Evolutionary conservation across 2,329 filamentous ascomycete species (phyloP), one percentile per base, ranked within the genome.

Genomic region (Helicocarpus griseus): DNA sequence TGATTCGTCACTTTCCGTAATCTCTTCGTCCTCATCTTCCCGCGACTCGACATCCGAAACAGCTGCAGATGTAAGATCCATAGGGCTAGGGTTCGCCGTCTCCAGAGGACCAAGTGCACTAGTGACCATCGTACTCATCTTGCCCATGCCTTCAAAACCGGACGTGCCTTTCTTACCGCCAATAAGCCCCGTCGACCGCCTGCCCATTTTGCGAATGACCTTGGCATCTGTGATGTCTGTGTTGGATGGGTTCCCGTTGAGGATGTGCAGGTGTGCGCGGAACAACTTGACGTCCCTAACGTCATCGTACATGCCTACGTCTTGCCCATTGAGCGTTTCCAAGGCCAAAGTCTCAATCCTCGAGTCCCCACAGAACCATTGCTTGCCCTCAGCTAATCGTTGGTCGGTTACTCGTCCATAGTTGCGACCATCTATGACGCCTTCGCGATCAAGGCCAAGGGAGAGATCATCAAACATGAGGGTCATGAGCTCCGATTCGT

Each of bases 321-420:
- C 76, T 1, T 73, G 59, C 1, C 75, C 76, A 54, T 81, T 82
- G 35, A 82, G 63, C 2, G 73, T 73, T 26, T 74, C 73, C 5
- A 83, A 59, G 26, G 77, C 77, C 0, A 83, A 70, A 0, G 78
- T 76, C 45, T 82, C 75, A 0, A 74, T 73, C 1, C 80, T 72
- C 21, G 69, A 70, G 49, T 83, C 79, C 0, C 72, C 78, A 74
- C 77, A 81, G 61, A 76, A 80, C 79, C 79, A 83, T 0, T 65
- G 63, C 24, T 73, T 69, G 13, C 66, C 70, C 1, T 59, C 48
- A 0, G 65, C 59, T 26, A 82, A 77, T 2, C 79, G 76, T 0
- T 65, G 54, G 52, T 83, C 77, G 14, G 71, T 65, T 11, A 66
- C 55, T 0, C 62, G 58, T 1, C 76, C 73, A 58, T 72, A 81